Base-by-base conservation (phyloP, 352 stramenopile species). In the Phytophthora vignae region DNA sequence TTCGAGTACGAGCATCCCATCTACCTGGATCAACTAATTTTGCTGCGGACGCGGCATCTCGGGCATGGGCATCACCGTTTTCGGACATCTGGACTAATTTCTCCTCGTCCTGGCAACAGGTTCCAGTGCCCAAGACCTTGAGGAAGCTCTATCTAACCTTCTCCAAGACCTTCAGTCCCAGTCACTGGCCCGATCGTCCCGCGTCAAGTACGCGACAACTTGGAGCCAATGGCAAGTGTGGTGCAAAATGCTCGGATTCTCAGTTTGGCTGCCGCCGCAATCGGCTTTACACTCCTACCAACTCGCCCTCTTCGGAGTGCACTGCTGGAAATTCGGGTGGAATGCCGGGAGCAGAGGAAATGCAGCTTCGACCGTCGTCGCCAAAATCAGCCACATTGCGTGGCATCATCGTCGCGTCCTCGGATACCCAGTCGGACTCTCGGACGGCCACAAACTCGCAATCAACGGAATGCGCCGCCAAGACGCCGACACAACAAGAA, bases 401-500 rank as follows among this genome's bases (percentile, higher is more conserved):
- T 49, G 42, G 42, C 42, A 49, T 49, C 42, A 49, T 49, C 42
- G 42, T 49, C 42, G 17, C 42, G 42, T 49, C 15, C 42, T 49
- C 15, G 42, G 42, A 4, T 49, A 22, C 42, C 21, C 42, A 49
- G 42, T 49, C 62, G 59, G 40, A 19, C 40, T 48, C 15, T 48
- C 38, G 38, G 38, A 44, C 38, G 38, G 38, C 10, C 38, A 44
- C 38, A 44, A 44, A 44, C 38, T 44, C 40, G 40, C 40, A 6
- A n/a, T 48, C 40, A 48, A 48, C 40, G 15, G 40, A 48, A 48
- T 48, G 14, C 40, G 40, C 40, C 40, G 40, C 40, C 14, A 48
- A 15, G 40, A 48, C 15, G 40, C 40, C 17, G 67, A 56, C 1
- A 76, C 25, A 56, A 17, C 22, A 40, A 40, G 40, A 21, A 48